Base-by-base conservation (phyloP, 129 eudicot genomes). In the Artemisia argyi region DNA sequence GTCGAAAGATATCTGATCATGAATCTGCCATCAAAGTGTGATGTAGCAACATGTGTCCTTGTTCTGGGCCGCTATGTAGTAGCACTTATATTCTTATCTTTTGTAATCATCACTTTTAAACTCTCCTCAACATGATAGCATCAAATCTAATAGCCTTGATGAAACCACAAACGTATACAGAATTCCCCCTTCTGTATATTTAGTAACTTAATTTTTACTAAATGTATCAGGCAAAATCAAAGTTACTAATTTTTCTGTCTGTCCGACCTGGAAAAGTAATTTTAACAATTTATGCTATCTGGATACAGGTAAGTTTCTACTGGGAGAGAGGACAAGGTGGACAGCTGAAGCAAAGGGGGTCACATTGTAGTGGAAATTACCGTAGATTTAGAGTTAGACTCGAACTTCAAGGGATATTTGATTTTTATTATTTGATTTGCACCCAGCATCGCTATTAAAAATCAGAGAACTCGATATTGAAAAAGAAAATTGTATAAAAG, bases 291-390 rank as follows among this genome's bases (percentile, higher is more conserved):
- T 17, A 4, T 70, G 30, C 56, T 39, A 46, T 47, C 60, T 73
- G 61, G 64, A 32, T 62, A 2, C 78, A 73, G 58, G 68, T 18
- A 39, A 71, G 66, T 44, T 44, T 22, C 57, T 19, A n/a, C 11
- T 20, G 48, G 56, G 61, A 44, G 46, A 42, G 53, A 35, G 39
- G 48, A 51, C 11, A 13, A 67, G 30, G 24, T 7, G 30, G 65
- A 69, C 50, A 32, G 32, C 61, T 32, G 53, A 69, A 1, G 52
- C 54, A 2, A 19, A 10, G 11, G 30, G 3, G 26, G 46, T 39
- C 10, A 39, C 47, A 4, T 11, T 0, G 35, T 19, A 17, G 5
- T 32, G 19, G 53, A 44, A 57, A 59, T 59, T 59, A 19, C 35
- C 26, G 26, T 14, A 4, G 11, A 61, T 24, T 24, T 28, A 12